Percentiles rank a stretch among this genome's conserved stretches.
Conservation (phyloP, 345 rosid genomes). For the Sonneratia alba region DNA sequence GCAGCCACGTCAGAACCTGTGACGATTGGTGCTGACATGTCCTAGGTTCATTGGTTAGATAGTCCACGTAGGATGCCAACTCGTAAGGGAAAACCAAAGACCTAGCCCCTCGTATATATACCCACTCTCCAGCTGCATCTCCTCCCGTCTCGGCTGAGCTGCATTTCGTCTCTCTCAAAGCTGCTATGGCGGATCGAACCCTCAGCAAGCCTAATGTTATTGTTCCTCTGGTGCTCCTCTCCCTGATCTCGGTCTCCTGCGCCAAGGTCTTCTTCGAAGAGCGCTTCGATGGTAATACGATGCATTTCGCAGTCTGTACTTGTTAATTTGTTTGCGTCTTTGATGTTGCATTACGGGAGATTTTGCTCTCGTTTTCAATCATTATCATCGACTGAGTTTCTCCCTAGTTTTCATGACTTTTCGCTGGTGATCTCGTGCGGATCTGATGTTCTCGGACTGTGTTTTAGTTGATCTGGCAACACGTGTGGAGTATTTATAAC, state of each 20-base stretch:
- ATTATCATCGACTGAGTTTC: neutral
- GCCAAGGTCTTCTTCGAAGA: conserved; percentile 83
- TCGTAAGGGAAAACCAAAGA: neutral
- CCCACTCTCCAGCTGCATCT: neutral
- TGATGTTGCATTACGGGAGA: neutral
- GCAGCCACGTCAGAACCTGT: conserved; percentile 27
- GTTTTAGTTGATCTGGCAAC: neutral
- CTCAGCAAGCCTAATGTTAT: conserved; percentile 25
- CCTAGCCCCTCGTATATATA: conserved; percentile 13
- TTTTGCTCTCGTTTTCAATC: neutral
- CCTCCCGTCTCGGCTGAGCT: conserved; percentile 1
- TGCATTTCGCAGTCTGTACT: neutral
- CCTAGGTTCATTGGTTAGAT: neutral
- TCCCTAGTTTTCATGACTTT: neutral
- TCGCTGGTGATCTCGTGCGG: neutral
- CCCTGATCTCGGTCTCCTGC: conserved; percentile 32
- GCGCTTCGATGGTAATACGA: conserved; percentile 66
- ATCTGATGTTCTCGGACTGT: neutral
- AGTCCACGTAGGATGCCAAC: conserved; percentile 17
- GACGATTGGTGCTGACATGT: conserved; percentile 27
- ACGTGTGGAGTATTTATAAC: neutral
- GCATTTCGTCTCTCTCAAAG: conserved; percentile 4
- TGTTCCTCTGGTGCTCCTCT: conserved; percentile 24
- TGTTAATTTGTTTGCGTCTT: neutral
- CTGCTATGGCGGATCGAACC: conserved; percentile 27